Percentiles rank a stretch among this genome's conserved stretches.
Evolutionary conservation across 2,329 filamentous ascomycete species (phyloP).

Genomic region (Diaporthe vaccinii): DNA sequence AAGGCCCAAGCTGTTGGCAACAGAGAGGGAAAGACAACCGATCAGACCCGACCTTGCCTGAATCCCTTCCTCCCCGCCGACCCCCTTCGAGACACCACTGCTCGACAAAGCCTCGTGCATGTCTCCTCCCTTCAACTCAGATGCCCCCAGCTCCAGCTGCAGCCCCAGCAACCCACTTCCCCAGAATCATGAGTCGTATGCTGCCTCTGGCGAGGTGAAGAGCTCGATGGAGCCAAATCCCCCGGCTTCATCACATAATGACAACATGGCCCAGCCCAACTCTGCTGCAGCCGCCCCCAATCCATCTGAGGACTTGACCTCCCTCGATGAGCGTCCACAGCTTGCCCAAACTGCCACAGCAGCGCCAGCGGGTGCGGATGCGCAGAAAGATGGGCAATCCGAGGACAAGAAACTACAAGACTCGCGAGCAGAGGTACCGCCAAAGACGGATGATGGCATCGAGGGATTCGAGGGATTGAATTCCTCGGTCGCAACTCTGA

Average conservation of each 20-base stretch:
- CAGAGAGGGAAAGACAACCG: slow-evolving; percentile 4
- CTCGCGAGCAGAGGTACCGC: slow-evolving; percentile 15
- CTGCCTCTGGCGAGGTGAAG: slow-evolving; percentile 37
- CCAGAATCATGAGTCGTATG: slow-evolving; percentile 37
- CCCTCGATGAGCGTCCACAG: slow-evolving; percentile 13
- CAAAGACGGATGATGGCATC: slow-evolving; percentile 35
- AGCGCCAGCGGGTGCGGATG: not conserved
- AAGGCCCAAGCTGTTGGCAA: slow-evolving; percentile 9
- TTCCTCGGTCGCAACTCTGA: slow-evolving; percentile 64
- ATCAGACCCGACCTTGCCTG: not conserved
- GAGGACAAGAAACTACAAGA: slow-evolving; percentile 5
- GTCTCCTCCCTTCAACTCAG: slow-evolving; percentile 39
- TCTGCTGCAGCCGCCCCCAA: slow-evolving; percentile 21
- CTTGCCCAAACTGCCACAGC: not conserved
- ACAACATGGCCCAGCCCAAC: slow-evolving; percentile 26
- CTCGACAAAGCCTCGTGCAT: slow-evolving; percentile 37
- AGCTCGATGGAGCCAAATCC: slow-evolving; percentile 39
- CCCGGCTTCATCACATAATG: slow-evolving; percentile 32
- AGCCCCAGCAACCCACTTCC: slow-evolving; percentile 20
- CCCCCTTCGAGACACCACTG: slow-evolving; percentile 1
- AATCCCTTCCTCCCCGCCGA: not conserved
- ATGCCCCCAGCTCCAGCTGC: slow-evolving; percentile 30
- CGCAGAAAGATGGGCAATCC: slow-evolving; percentile 13
- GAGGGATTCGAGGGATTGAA: slow-evolving; percentile 53
- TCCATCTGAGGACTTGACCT: slow-evolving; percentile 36